Evolutionary conservation across 2,329 filamentous ascomycete genomes (phyloP).

Genomic region (Sporothrix sp.): DNA sequence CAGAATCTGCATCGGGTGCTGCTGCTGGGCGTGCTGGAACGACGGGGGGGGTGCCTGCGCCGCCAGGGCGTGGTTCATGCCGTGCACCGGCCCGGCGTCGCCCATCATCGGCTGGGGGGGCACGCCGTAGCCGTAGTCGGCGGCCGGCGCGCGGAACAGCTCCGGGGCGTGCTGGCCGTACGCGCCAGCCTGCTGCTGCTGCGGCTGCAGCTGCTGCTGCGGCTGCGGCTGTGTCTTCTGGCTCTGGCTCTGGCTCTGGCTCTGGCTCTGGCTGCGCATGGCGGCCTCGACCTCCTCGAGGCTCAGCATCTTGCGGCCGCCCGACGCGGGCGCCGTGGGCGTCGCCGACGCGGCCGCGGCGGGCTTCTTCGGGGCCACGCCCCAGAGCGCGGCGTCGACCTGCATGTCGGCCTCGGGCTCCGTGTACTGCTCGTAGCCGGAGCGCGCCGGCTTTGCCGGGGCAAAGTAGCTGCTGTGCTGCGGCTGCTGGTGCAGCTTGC

Average conservation of each 20-base stretch:
- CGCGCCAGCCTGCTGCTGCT: too few relatives aligned
- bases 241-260: constrained; percentile 33
- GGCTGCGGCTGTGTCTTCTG: constrained; percentile 22
- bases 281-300: constrained; percentile 93
- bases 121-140: constrained; percentile 12
- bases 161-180: constrained; percentile 21
- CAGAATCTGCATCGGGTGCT: constrained; percentile 65
- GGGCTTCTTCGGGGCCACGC: constrained; percentile 55
- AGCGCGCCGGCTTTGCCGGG: constrained; percentile 46
- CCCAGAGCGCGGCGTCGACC: constrained; percentile 90
- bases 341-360: constrained; percentile 25
- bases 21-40: too few relatives aligned
- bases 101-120: constrained; percentile 13
- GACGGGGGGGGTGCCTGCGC: constrained; percentile 30
- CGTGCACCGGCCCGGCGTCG: neutral
- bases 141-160: constrained; percentile 17
- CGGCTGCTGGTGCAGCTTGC: too few relatives aligned
- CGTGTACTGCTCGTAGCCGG: constrained; percentile 86
- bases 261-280: constrained; percentile 62
- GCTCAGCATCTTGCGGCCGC: constrained; percentile 75
- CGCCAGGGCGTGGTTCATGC: constrained; percentile 30
- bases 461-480: constrained; percentile 16
- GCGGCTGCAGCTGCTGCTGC: constrained; percentile 22
- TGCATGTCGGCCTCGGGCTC: constrained; percentile 83
- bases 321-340: constrained; percentile 25